Evolutionary conservation across 1,284 basidiomycete genomes (phyloP), one percentile per base, ranked within the genome.

Genomic region (Ustilago crameri): DNA sequence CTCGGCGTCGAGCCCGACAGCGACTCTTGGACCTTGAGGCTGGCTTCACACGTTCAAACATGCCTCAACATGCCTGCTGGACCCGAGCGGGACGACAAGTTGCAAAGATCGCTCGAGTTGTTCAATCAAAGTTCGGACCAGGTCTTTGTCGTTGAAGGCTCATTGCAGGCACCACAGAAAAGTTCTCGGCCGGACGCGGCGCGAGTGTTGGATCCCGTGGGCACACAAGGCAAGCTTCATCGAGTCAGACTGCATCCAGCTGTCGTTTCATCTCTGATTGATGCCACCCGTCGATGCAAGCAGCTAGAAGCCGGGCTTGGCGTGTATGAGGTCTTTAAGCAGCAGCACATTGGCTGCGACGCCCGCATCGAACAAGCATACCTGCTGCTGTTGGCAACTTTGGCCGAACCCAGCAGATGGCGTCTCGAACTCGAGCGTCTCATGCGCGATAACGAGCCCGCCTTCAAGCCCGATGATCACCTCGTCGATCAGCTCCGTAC

Each of bases 1-100:
- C 30, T 68, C 7, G 53, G 43, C 15, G 65, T 44, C 27, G 60
- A 68, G 22, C 56, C 65, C 10, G 61, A 68, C 47, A 27, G 35
- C 14, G 59, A 63, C 18, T 52, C 69, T 1, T 73, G 65, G 70
- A 53, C 52, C 5, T 20, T 73, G 43, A 48, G 49, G 1, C 20
- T 73, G 20, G 47, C 50, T 5, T 23, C 61, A 20, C 38, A 30
- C 35, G 26, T 59, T 30, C 53, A 57, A n/a, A 57, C 53, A 18
- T 56, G 56, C 20, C 41, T 49, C 35, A 18, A 51, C 7, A 52
- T 53, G 5, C 38, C 54, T 3, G 23, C 46, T 10, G 17, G 26
- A 2, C 26, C 24, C 9, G 30, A 45, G 20, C 53, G 41, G 22
- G n/a, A 38, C 5, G 15, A 18, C 2, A 35, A 35, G 32, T 32